Conservation (phyloP, 176 grass and related monocot genomes). For the Zea luxurians region DNA sequence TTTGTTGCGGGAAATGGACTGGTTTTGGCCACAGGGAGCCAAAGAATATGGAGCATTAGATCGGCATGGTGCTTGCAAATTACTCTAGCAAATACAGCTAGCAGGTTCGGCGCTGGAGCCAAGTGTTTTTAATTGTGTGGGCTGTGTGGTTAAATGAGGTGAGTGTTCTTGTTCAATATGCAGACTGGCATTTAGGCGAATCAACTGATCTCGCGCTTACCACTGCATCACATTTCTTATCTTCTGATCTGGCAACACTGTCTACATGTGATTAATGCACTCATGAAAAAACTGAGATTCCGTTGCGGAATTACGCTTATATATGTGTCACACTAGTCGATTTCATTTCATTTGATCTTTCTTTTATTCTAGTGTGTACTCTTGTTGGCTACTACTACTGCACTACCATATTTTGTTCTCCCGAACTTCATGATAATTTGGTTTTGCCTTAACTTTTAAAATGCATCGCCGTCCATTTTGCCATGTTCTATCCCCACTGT, state of each 20-base stretch:
- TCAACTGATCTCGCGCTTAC: not conserved
- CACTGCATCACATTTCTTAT: not conserved
- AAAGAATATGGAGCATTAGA: not conserved
- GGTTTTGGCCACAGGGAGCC: constrained; percentile 6
- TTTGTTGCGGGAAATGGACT: constrained; percentile 21
- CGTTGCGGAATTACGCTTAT: not conserved
- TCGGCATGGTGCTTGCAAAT: not conserved
- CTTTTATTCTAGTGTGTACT: not conserved
- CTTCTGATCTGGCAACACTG: not conserved
- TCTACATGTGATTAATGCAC: constrained; percentile 25
- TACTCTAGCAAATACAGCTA: not conserved
- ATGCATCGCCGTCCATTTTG: not conserved
- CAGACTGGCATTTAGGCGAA: not conserved
- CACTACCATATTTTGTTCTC: not conserved
- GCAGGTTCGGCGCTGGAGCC: not conserved
- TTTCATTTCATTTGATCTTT: not conserved
- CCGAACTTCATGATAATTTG: not conserved
- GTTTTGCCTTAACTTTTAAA: not conserved
- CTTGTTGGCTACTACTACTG: not conserved
- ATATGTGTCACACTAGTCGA: too few relatives aligned
- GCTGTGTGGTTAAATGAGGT: constrained; percentile 21
- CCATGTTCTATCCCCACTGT: not conserved
- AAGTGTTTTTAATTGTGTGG: not conserved
- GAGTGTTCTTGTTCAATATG: constrained; percentile 36
- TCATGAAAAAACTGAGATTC: not conserved